phyloP scores from a whole-genome alignment of 2,329 filamentous ascomycete species.

The Fusarium nurragi region DNA sequence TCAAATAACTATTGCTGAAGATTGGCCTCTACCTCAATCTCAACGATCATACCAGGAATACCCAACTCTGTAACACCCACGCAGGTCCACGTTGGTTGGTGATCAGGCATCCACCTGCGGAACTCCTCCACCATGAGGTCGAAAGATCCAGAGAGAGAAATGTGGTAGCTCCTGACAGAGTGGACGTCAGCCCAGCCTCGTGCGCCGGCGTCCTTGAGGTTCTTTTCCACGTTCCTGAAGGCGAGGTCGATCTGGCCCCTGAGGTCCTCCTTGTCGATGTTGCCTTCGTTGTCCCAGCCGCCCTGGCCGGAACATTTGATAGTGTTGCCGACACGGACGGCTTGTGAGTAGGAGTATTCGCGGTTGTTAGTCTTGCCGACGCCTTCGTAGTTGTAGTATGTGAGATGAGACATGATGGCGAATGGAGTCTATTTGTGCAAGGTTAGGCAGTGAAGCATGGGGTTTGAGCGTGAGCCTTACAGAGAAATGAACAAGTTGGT shows the following conservation, averaged over 20 bases:
- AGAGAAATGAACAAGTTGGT: background rate
- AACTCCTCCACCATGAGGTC: constrained; percentile 58
- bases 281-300: constrained; percentile 36
- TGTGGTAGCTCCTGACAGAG: constrained; percentile 57
- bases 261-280: constrained; percentile 48
- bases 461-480: background rate
- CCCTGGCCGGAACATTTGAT: constrained; percentile 41
- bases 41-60: constrained; percentile 62
- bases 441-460: background rate
- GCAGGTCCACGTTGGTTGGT: constrained; percentile 63
- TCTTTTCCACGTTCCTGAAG: constrained; percentile 65
- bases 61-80: constrained; percentile 61
- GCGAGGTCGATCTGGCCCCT: constrained; percentile 60
- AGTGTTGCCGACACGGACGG: constrained; percentile 34
- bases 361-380: constrained; percentile 42
- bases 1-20: constrained; percentile 7
- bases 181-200: constrained; percentile 66
- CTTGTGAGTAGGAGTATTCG: constrained; percentile 40
- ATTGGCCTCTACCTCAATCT: constrained; percentile 65
- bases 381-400: constrained; percentile 49
- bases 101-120: constrained; percentile 60
- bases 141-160: constrained; percentile 52
- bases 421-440: background rate
- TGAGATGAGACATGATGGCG: constrained; percentile 44
- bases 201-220: constrained; percentile 62